Percentiles rank a stretch among this genome's conserved stretches.
Conservation (phyloP, 1,139 yeast genomes). For the Sugiyamaella novakii region DNA sequence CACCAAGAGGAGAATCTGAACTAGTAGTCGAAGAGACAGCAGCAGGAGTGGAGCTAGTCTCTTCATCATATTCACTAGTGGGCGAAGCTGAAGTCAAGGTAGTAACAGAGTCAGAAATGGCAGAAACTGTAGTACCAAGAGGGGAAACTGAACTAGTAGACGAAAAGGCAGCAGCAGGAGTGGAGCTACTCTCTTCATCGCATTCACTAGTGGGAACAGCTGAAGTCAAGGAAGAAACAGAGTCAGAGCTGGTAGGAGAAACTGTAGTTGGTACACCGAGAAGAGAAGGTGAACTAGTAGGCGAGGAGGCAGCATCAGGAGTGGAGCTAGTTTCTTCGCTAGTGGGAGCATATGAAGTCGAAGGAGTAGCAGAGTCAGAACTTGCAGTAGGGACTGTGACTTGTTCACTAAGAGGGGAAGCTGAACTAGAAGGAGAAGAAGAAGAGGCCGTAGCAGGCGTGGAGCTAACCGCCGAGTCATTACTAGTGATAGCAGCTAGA, state of each 20-base stretch:
- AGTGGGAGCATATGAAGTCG: neutral
- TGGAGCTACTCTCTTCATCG: no score
- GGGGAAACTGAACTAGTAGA: constrained; percentile 8
- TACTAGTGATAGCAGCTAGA: no score
- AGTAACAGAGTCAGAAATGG: constrained; percentile 6
- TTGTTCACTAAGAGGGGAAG: no score
- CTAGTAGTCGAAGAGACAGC: constrained; percentile 1
- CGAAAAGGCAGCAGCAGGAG: constrained; percentile 11
- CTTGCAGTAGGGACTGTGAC: no score
- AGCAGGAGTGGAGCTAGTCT: constrained; percentile 8
- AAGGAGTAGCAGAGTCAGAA: neutral
- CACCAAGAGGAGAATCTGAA: no score
- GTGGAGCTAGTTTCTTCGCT: neutral
- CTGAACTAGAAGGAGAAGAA: no score
- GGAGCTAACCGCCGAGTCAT: no score
- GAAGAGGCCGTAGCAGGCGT: no score
- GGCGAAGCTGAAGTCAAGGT: no score
- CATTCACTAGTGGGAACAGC: constrained; percentile 17
- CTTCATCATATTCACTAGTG: no score
- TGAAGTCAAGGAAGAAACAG: constrained; percentile 12
- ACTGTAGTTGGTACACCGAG: neutral
- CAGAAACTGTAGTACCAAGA: neutral
- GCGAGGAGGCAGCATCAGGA: neutral
- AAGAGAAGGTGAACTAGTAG: neutral
- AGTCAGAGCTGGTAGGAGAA: constrained; percentile 13